Percentiles rank a stretch among this genome's conserved stretches.
Conservation (phyloP, 208 protist genomes). For the Trypanosoma conorhini region DNA sequence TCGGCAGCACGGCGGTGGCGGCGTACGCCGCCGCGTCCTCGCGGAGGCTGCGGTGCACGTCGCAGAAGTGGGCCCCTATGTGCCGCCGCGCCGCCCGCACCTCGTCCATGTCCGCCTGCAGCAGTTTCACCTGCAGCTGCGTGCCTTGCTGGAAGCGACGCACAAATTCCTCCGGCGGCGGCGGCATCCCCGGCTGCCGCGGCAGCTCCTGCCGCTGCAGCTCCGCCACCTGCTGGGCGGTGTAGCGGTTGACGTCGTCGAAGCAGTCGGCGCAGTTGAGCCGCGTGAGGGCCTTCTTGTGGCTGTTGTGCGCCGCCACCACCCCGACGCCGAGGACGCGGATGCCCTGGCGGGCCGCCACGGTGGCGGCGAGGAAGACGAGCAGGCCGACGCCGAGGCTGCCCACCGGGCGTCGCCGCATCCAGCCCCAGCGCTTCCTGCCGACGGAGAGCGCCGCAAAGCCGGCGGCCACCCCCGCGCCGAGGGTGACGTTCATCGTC, state of each 20-base stretch:
- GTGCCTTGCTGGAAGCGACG: constrained; percentile 54
- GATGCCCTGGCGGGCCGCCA: constrained; percentile 45
- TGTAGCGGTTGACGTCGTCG: constrained; percentile 76
- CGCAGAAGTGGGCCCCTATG: constrained; percentile 41
- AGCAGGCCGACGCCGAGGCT: constrained; percentile 38
- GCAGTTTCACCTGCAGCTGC: constrained; percentile 61
- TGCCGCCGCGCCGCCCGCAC: constrained; percentile 51
- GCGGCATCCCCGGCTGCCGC: constrained; percentile 70
- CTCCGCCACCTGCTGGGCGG: constrained; percentile 55
- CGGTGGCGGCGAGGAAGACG: constrained; percentile 40
- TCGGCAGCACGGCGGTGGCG: constrained; percentile 41
- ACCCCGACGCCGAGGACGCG: constrained; percentile 64
- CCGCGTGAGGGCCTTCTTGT: constrained; percentile 56
- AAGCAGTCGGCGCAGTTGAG: constrained; percentile 78
- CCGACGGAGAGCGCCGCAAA: constrained; percentile 44
- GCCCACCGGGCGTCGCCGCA: constrained; percentile 69
- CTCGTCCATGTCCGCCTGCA: constrained; percentile 72
- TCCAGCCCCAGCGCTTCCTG: constrained; percentile 50
- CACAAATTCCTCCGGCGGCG: constrained; percentile 63
- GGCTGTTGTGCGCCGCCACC: constrained; percentile 64
- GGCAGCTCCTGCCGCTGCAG: constrained; percentile 46
- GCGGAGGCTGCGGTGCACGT: constrained; percentile 64
- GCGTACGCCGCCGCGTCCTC: constrained; percentile 37
- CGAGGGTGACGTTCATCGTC: constrained; percentile 79
- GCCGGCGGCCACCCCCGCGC: constrained; percentile 42